phyloP scores from a whole-genome alignment of 192 early-diverging fungal species.

The Cladochytrium replicatum region DNA sequence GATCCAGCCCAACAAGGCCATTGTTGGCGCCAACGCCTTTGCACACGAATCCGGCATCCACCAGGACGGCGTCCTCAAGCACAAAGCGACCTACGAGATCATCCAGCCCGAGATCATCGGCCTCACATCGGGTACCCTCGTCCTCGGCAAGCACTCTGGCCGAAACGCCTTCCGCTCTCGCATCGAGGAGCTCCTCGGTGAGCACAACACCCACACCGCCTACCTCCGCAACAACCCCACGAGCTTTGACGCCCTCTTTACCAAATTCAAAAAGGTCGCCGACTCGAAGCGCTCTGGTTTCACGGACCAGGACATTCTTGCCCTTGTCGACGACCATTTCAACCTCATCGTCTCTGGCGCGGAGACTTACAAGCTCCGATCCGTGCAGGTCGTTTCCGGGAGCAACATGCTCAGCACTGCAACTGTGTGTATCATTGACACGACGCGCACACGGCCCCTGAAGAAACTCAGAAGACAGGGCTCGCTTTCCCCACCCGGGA shows the following conservation, averaged over 20 bases:
- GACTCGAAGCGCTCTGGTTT: conserved; percentile 76
- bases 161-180: conserved; percentile 83
- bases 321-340: conserved; percentile 71
- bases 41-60: conserved; percentile 97
- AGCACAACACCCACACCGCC: conserved; percentile 37
- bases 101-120: conserved; percentile 89
- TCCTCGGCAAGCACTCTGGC: conserved; percentile 94
- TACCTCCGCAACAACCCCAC: conserved; percentile 40
- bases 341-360: conserved; percentile 29
- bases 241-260: conserved; percentile 73
- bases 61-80: conserved; percentile 95
- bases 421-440: conserved; percentile 66
- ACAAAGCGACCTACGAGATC: conserved; percentile 94
- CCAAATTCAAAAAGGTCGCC: conserved; percentile 82
- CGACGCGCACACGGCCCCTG: conserved; percentile 8
- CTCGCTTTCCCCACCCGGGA: background rate
- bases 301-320: conserved; percentile 80
- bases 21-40: conserved; percentile 95
- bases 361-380: conserved; percentile 52
- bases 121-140: conserved; percentile 70
- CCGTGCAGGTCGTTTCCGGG: conserved; percentile 73
- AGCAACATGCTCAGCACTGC: conserved; percentile 66
- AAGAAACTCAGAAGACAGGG: background rate
- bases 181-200: conserved; percentile 66
- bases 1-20: conserved; percentile 97